Percentiles rank a stretch among this genome's conserved stretches.
Conservation (phyloP, 1,284 basidiomycete species). For the Malassezia yamatoensis region DNA sequence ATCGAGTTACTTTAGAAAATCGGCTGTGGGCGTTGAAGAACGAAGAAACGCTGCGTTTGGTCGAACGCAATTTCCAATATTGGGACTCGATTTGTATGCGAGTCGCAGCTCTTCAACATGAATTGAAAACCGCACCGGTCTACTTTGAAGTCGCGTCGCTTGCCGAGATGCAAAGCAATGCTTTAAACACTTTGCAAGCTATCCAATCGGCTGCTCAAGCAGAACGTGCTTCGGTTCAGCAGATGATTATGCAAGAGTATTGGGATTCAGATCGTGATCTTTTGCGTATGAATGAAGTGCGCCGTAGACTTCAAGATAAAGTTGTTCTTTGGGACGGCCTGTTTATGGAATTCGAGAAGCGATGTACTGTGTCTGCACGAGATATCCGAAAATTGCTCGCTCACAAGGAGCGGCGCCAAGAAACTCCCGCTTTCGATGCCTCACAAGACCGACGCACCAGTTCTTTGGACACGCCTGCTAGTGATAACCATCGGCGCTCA, state of each 20-base stretch:
- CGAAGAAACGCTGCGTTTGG: conserved; percentile 67
- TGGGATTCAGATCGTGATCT: conserved; percentile 61
- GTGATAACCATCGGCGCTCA: not conserved
- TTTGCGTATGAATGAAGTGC: conserved; percentile 74
- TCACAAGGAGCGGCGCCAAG: conserved; percentile 48
- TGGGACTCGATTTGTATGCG: conserved; percentile 55
- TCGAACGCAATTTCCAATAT: conserved; percentile 60
- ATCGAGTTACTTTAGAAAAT: conserved; percentile 72
- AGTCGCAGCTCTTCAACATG: conserved; percentile 51
- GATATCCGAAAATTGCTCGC: conserved; percentile 48
- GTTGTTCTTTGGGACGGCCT: conserved; percentile 92
- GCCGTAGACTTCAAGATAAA: conserved; percentile 77
- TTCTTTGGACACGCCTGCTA: not conserved
- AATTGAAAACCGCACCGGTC: conserved; percentile 16
- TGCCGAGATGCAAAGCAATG: conserved; percentile 24
- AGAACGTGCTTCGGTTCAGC: conserved; percentile 58
- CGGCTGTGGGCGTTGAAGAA: conserved; percentile 80
- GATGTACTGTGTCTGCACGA: conserved; percentile 50
- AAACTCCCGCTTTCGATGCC: not conserved
- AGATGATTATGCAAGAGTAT: conserved; percentile 58
- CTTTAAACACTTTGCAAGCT: conserved; percentile 23
- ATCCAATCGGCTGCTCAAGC: conserved; percentile 21
- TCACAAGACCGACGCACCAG: not conserved
- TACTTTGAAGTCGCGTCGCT: conserved; percentile 13
- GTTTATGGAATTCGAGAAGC: conserved; percentile 55